Conservation (phyloP, 306 rosid species). For the Biancaea sappan region DNA sequence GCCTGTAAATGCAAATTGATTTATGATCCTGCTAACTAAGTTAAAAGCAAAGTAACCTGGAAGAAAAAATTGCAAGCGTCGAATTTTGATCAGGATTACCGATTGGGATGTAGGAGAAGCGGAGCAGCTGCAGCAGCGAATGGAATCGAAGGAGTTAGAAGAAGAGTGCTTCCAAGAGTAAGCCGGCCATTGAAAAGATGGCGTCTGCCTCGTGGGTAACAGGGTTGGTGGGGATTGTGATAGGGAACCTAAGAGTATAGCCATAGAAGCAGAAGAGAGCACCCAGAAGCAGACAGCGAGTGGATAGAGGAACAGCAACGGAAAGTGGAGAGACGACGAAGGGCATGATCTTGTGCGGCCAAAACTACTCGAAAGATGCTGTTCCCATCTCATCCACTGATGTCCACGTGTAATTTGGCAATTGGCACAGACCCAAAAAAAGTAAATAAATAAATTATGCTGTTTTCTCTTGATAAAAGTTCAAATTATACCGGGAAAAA, state of each 20-base stretch:
- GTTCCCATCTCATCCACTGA: background rate
- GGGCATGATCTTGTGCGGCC: background rate
- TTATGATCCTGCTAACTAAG: background rate
- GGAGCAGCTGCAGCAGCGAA: slow-evolving; percentile 16
- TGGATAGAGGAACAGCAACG: background rate
- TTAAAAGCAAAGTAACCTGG: background rate
- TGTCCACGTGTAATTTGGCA: too few species aligned
- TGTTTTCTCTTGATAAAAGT: too few species aligned
- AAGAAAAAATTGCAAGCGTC: background rate
- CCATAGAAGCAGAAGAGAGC: background rate
- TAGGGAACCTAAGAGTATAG: slow-evolving; percentile 14
- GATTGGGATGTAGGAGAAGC: slow-evolving; percentile 13
- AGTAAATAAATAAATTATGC: too few species aligned
- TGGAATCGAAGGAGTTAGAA: background rate
- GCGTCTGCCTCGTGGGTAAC: background rate
- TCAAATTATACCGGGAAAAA: too few species aligned
- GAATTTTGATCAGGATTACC: slow-evolving; percentile 35
- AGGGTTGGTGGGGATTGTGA: background rate
- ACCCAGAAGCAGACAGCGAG: background rate
- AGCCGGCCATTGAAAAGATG: slow-evolving; percentile 4
- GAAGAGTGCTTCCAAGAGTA: background rate
- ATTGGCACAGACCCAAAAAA: too few species aligned
- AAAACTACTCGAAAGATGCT: background rate
- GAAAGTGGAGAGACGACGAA: background rate
- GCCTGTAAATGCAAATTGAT: background rate